Evolutionary conservation across 805 yeast species (phyloP), one percentile per base, ranked within the genome.

Genomic region (Starmerella ratchasimensis): DNA sequence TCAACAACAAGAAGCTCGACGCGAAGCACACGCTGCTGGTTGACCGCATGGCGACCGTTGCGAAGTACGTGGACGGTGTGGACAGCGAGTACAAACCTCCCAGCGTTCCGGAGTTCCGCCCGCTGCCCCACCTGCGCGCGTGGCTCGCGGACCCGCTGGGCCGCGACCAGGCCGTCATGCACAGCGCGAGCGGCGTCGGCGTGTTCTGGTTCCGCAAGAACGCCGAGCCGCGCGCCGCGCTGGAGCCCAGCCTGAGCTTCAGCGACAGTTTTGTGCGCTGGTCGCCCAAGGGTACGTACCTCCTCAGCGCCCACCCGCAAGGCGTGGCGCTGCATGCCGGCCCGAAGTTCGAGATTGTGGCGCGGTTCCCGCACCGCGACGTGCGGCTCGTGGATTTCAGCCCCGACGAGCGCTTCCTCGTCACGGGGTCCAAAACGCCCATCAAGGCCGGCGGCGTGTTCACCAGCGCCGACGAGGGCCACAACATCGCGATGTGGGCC

Each of bases 301-400:
- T 88, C 47, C 74, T 81, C 51, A 77, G 96, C 1, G 69, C 84
- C 51, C 96, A 88, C 62, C 83, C 83, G 36, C 93, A 82, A 62
- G 97, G 97, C 68, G 75, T 84, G 40, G 93, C 83, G 58, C 72
- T 88, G 20, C 90, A 96, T 93, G 98, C 97, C 56, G 96, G 97
- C 44, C 71, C 72, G 38, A 67, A 71, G 33, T 83, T 83, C 56
- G 73, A 69, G 46, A 70, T 80, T 52, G 65, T 83, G 50, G 73
- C 69, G 52, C 76, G 83, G 61, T 83, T 80, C 56, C 69, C 76
- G 44, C 99, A 90, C 58, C 86, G 82, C 41, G 82, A 82, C 54
- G 95, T 84, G 33, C 72, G 90, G 57, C 71, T 84, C 48, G 70
- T 88, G 41, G 94, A 86, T 58, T 80, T 90, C 54, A 83, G 96